phyloP scores from a whole-genome alignment of 257 asterid species.

The Osmanthus fragrans region DNA sequence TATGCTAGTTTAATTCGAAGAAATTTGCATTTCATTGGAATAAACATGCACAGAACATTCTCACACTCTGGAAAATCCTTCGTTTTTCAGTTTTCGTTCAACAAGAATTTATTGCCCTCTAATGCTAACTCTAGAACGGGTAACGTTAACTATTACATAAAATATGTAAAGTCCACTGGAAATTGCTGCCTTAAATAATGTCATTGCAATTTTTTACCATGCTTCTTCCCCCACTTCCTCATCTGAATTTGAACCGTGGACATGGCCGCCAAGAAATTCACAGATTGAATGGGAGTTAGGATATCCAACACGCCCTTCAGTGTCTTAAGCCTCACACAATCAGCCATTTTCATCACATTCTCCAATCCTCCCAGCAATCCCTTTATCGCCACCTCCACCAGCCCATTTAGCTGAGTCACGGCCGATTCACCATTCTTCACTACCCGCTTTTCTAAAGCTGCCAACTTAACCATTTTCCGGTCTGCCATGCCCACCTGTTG shows the following conservation, averaged over 20 bases:
- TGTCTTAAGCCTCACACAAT: constrained; percentile 59
- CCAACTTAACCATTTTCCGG: constrained; percentile 53
- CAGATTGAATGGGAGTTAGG: constrained; percentile 51
- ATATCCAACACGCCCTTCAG: constrained; percentile 56
- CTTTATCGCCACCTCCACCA: constrained; percentile 42
- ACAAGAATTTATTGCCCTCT: neutral
- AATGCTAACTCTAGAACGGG: neutral
- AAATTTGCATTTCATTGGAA: no score
- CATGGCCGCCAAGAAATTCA: constrained; percentile 48
- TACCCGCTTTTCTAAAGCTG: constrained; percentile 22
- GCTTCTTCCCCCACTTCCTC: constrained; percentile 41
- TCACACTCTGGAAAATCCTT: neutral
- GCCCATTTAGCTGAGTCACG: constrained; percentile 20
- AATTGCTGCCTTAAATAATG: no score
- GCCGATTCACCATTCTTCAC: neutral
- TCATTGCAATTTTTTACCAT: neutral
- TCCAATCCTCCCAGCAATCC: constrained; percentile 44
- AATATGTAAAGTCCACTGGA: no score
- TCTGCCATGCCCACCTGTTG: constrained; percentile 66
- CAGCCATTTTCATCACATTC: constrained; percentile 69
- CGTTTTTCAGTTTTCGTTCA: neutral
- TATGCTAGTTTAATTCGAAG: no score
- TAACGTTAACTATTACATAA: no score
- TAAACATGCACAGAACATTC: no score
- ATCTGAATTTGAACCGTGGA: constrained; percentile 42